Evolutionary conservation across 2,329 filamentous ascomycete species (phyloP).

Genomic region (Fusarium sp.): DNA sequence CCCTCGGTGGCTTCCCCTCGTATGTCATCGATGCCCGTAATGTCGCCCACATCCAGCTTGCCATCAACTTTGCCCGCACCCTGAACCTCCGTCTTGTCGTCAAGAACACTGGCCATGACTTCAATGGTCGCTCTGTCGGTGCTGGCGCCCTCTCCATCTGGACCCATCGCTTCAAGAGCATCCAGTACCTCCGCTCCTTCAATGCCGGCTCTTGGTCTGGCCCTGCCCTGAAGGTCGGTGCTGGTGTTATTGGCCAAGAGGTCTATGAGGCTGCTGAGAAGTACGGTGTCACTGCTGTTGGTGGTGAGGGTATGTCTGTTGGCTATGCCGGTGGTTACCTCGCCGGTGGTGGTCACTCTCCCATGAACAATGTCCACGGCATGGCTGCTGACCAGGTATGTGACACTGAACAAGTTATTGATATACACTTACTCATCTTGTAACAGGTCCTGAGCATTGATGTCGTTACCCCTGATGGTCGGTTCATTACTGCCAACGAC

Average conservation of each 20-base stretch:
- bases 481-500: slow-evolving; percentile 28
- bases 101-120: slow-evolving; percentile 62
- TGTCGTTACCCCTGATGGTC: background rate
- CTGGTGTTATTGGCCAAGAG: slow-evolving; percentile 64
- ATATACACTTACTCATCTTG: too few species aligned
- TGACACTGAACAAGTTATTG: background rate
- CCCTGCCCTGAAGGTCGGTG: slow-evolving; percentile 65
- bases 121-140: slow-evolving; percentile 64
- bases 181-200: slow-evolving; percentile 36
- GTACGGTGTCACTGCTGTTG: slow-evolving; percentile 60
- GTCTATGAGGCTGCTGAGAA: slow-evolving; percentile 61
- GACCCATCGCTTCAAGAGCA: slow-evolving; percentile 64
- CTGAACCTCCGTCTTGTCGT: slow-evolving; percentile 58
- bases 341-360: slow-evolving; percentile 36
- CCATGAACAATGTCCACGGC: slow-evolving; percentile 30
- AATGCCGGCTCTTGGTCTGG: slow-evolving; percentile 50
- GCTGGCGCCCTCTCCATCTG: slow-evolving; percentile 67
- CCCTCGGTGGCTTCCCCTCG: slow-evolving; percentile 53
- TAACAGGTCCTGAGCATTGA: slow-evolving; percentile 32
- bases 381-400: slow-evolving; percentile 36
- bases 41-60: slow-evolving; percentile 57
- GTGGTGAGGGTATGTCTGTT: slow-evolving; percentile 58
- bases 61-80: slow-evolving; percentile 58
- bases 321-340: slow-evolving; percentile 35
- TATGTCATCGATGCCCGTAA: slow-evolving; percentile 57